These are phyloP conservation scores for Hypholoma fasciculare DNA, from an alignment of 768 basidiomycete species.

Conservation along the genomic window DNA sequence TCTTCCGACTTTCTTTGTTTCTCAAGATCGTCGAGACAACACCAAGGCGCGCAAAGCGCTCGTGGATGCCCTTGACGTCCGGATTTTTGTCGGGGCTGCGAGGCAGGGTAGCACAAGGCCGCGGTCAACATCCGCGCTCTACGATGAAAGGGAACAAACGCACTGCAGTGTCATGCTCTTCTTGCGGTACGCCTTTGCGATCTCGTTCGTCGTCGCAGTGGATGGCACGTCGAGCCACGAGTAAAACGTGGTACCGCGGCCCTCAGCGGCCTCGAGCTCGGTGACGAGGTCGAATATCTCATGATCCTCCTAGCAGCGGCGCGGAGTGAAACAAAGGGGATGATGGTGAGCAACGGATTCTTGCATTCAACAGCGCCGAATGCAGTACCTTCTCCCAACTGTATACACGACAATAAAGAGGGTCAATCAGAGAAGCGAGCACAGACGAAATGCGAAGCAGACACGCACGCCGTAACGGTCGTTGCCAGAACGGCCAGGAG, in stretches of 20 bases:
- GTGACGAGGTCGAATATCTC: constrained; percentile 95
- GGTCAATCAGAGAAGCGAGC: constrained; percentile 1
- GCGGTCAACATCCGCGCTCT: background rate
- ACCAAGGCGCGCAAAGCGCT: constrained; percentile 90
- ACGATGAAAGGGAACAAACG: constrained; percentile 26
- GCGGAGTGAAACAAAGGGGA: background rate
- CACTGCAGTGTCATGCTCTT: constrained; percentile 90
- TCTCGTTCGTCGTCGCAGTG: constrained; percentile 72
- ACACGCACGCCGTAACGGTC: constrained; percentile 59
- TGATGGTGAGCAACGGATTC: background rate
- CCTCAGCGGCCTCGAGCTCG: constrained; percentile 79
- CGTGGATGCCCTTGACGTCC: constrained; percentile 75
- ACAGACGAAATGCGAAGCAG: background rate
- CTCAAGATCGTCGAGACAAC: constrained; percentile 83
- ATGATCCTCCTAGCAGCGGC: constrained; percentile 74
- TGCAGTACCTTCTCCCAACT: constrained; percentile 72
- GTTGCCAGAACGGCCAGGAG: constrained; percentile 55
- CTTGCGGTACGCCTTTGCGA: constrained; percentile 89
- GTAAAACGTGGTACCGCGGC: constrained; percentile 95
- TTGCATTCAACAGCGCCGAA: background rate
- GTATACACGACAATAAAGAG: background rate
- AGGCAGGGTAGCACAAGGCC: background rate
- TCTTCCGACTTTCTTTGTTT: constrained; percentile 70
- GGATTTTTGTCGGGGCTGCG: constrained; percentile 95
- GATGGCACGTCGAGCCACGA: constrained; percentile 84